Conservation (phyloP, 2,329 filamentous ascomycete genomes). For the Apiospora sp. region DNA sequence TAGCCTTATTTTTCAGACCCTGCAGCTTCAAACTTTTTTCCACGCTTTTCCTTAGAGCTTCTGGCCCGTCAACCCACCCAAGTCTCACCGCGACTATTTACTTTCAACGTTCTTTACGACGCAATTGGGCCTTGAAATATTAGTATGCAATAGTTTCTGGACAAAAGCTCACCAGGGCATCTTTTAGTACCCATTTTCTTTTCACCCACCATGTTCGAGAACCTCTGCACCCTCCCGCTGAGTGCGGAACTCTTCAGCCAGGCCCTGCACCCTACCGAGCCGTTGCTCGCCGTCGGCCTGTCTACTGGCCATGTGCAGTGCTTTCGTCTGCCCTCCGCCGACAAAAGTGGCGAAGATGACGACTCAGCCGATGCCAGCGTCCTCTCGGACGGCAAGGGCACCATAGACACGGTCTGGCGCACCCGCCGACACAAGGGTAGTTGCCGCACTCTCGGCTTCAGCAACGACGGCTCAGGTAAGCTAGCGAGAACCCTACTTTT, state of each 20-base stretch:
- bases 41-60: neutral
- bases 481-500: conserved; percentile 41
- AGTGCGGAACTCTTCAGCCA: conserved; percentile 88
- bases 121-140: neutral
- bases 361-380: conserved; percentile 57
- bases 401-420: conserved; percentile 84
- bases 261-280: conserved; percentile 83
- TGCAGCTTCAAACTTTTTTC: conserved; percentile 10
- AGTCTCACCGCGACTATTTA: neutral
- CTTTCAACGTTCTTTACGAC: neutral
- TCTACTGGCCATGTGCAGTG: conserved; percentile 86
- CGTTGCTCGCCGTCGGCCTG: conserved; percentile 86
- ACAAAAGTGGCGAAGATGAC: conserved; percentile 59
- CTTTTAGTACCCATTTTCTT: neutral
- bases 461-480: conserved; percentile 75
- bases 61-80: neutral
- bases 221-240: conserved; percentile 87
- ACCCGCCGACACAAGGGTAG: conserved; percentile 93
- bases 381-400: conserved; percentile 70
- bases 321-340: conserved; percentile 72
- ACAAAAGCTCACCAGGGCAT: neutral
- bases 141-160: neutral
- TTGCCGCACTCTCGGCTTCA: conserved; percentile 83
- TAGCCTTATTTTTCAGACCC: conserved; percentile 7
- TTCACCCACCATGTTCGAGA: conserved; percentile 77